phyloP scores from a whole-genome alignment of 225 moss, liverwort and hornwort species.

The Rhytidiadelphus loreus region DNA sequence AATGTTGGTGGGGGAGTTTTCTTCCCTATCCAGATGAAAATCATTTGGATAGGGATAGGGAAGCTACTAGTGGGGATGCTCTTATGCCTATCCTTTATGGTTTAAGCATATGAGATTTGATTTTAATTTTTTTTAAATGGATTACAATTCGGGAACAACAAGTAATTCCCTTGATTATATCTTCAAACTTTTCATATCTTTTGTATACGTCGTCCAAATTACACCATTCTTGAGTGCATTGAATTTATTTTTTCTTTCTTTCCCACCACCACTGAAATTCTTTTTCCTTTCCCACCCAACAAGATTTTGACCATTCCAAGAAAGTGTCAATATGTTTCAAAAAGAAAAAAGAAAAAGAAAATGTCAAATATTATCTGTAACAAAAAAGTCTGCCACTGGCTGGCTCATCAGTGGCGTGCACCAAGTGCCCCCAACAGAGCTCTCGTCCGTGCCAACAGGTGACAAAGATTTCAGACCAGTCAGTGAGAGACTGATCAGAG shows the following conservation, averaged over 20 bases:
- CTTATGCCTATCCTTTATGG: no score
- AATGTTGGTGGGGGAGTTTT: no score
- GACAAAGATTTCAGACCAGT: background rate
- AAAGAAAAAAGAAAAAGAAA: no score
- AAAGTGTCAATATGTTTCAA: background rate
- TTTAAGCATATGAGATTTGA: no score
- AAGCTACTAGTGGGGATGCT: no score
- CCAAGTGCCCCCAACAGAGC: background rate
- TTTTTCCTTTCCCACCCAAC: background rate
- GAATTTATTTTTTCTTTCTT: background rate
- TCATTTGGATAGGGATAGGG: no score
- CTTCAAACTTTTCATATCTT: background rate
- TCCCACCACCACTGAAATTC: background rate
- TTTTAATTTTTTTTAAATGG: no score
- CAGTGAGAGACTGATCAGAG: no score
- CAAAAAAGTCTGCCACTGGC: background rate
- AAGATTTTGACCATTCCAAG: background rate
- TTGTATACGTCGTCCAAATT: background rate
- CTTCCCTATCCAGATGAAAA: no score
- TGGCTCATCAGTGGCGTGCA: no score
- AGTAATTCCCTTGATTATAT: background rate
- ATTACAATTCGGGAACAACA: background rate
- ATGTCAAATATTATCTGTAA: background rate
- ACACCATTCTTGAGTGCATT: background rate
- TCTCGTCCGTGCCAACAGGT: background rate